Base-by-base conservation (phyloP, 225 moss, liverwort and hornwort genomes). In the Pseudisothecium myosuroides region DNA sequence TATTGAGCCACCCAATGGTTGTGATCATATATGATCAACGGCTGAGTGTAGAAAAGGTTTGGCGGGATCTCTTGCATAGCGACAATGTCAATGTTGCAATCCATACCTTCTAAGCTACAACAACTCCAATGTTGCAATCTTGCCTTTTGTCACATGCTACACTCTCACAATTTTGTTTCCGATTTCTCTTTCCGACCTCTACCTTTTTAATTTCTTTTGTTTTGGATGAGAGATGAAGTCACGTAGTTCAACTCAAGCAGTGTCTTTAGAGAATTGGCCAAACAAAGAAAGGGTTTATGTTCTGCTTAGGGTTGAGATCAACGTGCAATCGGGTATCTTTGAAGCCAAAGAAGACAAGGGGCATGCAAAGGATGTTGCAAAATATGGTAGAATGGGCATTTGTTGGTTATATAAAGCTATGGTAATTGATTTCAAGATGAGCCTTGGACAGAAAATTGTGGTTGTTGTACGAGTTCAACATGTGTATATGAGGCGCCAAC, bases 161-260 rank as follows among this genome's bases (percentile, higher is more conserved):
- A 18, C 6, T 34, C 6, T 65, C 18, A 65, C 1, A 1, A 1
- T 9, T 17, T 34, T 65, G 18, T 2, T 62, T 31, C 7, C 7
- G 15, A 62, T 29, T 62, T 61, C 7, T 28, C 14, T 32, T 32
- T 64, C 4, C 4, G 9, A 64, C 17, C 32, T 7, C 5, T 18
- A 9, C 7, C 31, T 19, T 65, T 65, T 10, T 19, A 10, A 65
- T 36, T 65, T 36, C 1, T 34, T 36, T 65, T 36, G 17, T 64
- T 50, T 32, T 17, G 64, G 1, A 0, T n/a, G 37, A 68, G 4
- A 22, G 11, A 39, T 23, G 12, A 67, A 7, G 10, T n/a, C 1
- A 0, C 1, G 0, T n/a, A n/a, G 39, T 68, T 68, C 39, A 22
- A 23, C 22, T 23, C 0, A 23, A 0, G 7, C 4, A 7, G 0